Evolutionary conservation across 2,329 filamentous ascomycete species (phyloP).

Genomic region (Alternaria alternata): DNA sequence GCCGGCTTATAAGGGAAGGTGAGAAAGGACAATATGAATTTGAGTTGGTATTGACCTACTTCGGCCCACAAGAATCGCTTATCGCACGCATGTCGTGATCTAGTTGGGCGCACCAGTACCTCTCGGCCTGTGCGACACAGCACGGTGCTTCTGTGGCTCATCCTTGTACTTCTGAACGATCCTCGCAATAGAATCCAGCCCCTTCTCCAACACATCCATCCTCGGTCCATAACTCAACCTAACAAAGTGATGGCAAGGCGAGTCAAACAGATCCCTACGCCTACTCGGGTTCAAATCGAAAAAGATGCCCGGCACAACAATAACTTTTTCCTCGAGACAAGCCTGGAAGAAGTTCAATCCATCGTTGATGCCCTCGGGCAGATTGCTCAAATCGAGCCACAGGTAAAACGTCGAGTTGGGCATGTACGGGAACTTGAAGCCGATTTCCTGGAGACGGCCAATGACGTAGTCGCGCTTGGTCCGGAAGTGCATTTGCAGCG

Average conservation of each 20-base stretch:
- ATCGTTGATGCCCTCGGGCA: slow-evolving; percentile 85
- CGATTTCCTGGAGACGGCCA: slow-evolving; percentile 79
- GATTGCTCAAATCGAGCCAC: slow-evolving; percentile 71
- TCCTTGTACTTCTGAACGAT: slow-evolving; percentile 49
- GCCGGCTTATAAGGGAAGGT: too few species aligned
- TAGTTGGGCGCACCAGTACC: slow-evolving; percentile 16
- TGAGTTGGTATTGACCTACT: too few species aligned
- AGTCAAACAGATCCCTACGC: slow-evolving; percentile 90
- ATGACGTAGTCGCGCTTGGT: slow-evolving; percentile 94
- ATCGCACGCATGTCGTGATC: too few species aligned
- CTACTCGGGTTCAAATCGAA: slow-evolving; percentile 94
- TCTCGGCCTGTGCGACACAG: slow-evolving; percentile 23
- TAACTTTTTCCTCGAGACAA: slow-evolving; percentile 91
- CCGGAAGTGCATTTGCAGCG: slow-evolving; percentile 88
- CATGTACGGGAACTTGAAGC: slow-evolving; percentile 79
- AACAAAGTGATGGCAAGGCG: slow-evolving; percentile 76
- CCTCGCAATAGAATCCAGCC: slow-evolving; percentile 51
- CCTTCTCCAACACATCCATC: slow-evolving; percentile 52
- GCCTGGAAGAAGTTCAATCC: slow-evolving; percentile 97
- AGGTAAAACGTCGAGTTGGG: slow-evolving; percentile 96
- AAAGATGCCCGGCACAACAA: slow-evolving; percentile 97
- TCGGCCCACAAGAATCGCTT: too few species aligned
- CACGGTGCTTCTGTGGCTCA: slow-evolving; percentile 19
- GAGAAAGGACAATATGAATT: too few species aligned
- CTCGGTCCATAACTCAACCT: slow-evolving; percentile 52